These are phyloP conservation scores for Solidago caesia DNA, from an alignment of 129 eudicot species.

Conservation along the genomic window DNA sequence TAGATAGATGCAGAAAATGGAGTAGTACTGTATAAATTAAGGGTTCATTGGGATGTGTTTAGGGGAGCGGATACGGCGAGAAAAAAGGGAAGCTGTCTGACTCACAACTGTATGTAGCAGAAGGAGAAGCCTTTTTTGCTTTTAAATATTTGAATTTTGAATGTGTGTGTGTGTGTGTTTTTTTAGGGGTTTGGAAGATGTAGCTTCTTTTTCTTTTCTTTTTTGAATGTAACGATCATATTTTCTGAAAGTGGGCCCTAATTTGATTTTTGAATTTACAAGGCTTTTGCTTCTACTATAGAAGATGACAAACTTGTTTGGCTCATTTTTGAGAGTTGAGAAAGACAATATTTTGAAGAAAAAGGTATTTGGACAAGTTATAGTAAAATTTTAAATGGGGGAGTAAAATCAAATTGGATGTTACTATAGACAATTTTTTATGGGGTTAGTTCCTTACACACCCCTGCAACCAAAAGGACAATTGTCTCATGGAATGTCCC, in stretches of 20 bases:
- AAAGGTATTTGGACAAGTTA: no score
- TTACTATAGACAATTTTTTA: no score
- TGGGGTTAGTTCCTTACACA: no score
- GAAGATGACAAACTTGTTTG: no score
- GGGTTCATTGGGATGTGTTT: slow-evolving; percentile 22
- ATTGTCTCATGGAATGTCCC: no score
- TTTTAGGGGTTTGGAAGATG: slow-evolving; percentile 10
- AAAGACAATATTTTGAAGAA: no score
- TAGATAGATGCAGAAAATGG: neutral
- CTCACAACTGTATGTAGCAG: neutral
- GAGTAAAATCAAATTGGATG: no score
- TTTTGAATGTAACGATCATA: slow-evolving; percentile 40
- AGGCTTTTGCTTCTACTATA: no score
- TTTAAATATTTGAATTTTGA: slow-evolving; percentile 55
- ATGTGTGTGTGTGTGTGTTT: slow-evolving; percentile 11
- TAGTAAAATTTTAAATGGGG: no score
- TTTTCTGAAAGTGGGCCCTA: slow-evolving; percentile 26
- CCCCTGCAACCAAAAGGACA: no score
- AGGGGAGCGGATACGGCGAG: slow-evolving; percentile 18
- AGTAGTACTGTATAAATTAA: slow-evolving; percentile 10
- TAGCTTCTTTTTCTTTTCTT: neutral
- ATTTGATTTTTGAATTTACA: no score
- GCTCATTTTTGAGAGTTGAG: no score
- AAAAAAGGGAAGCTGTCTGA: slow-evolving; percentile 38
- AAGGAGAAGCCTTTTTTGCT: slow-evolving; percentile 7